Evolutionary conservation across 2,329 filamentous ascomycete genomes (phyloP), one percentile per base, ranked within the genome.

Genomic region (Cladorrhinum sp.): DNA sequence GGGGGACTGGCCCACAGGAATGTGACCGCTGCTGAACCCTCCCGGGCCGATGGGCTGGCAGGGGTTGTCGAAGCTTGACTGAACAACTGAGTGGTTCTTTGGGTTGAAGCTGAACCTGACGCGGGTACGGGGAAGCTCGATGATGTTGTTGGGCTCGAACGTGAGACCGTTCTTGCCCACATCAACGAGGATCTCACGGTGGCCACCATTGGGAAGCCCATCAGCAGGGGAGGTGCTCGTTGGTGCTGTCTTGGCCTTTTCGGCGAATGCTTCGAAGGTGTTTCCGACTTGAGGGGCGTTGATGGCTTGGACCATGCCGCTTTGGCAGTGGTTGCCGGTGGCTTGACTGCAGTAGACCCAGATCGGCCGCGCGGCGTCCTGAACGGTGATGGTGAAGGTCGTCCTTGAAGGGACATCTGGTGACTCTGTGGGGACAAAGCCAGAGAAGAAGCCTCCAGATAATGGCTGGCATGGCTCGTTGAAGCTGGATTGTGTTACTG

Each of bases 331-430:
- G 38, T 74, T 73, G 1, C 69, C 73, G 27, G 71, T 73, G 3
- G 72, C 72, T 56, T 76, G 73, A 18, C 70, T 73, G 71, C 79
- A 82, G 66, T 82, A 83, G 60, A 78, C 74, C 78, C 79, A 82
- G 18, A 79, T 72, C 3, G 80, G 77, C 60, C 77, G 75, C 2
- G 75, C 77, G 18, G 23, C 53, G 64, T 79, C 73, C 38, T 77
- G 76, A 49, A 82, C 67, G 1, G 72, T 74, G 60, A 82, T 75
- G 27, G 75, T 77, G 68, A 78, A 82, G 7, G 74, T 72, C 0
- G 74, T 76, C 13, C 71, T 68, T 2, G 72, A 68, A 5, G 68
- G 70, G 0, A 65, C 66, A 32, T 75, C 72, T 2, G 69, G 57
- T 1, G 69, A 68, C 8, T 61, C 48, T 6, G 68, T 72, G 0